Evolutionary conservation across 495 filamentous ascomycete species (phyloP), one percentile per base, ranked within the genome.

Genomic region (Talaromyces proteolyticus): DNA sequence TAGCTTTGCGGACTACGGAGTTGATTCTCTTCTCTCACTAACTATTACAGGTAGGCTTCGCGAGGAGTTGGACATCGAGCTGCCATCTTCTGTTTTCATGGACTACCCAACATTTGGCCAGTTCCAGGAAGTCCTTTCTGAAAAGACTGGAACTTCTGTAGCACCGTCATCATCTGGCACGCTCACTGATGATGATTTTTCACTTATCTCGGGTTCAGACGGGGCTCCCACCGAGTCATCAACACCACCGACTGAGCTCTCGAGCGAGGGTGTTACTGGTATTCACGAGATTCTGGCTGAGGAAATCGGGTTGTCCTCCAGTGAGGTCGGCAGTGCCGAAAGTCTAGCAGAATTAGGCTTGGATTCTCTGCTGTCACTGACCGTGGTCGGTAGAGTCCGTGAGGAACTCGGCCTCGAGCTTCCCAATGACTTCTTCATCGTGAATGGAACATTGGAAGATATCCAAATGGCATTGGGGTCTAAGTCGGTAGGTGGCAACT

Each of bases 231-330:
- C 42, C 6, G 41, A 36, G 2, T 39, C 49, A 8, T 39, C 49
- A 20, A 44, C 39, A 11, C 42, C 49, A 11, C 20, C 22, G 11
- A 6, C 20, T 16, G 21, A 22, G 14, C 16, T 12, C 21, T 38
- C 36, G 8, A 39, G 38, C 17, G 44, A 44, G 50, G 22, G 34
- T 18, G 21, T 49, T 5, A 65, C 62, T 51, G 55, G 62, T 38
- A 72, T 86, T 6, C 74, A 76, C 34, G 64, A 70, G 16, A 85
- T 80, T 48, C 77, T 91, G 43, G 77, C 83, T 3, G 69, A 77
- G 21, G 87, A 89, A 57, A 86, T 88, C 63, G 82, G 80, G 18
- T 75, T 88, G 12, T 68, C 82, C 3, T 65, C 82, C 0, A 75
- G 82, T 5, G 85, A 88, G 53, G 72, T 91, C 42, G 53, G 59